Evolutionary conservation across 805 yeast species (phyloP).

Genomic region (Kodamaea hsintzibuensis): DNA sequence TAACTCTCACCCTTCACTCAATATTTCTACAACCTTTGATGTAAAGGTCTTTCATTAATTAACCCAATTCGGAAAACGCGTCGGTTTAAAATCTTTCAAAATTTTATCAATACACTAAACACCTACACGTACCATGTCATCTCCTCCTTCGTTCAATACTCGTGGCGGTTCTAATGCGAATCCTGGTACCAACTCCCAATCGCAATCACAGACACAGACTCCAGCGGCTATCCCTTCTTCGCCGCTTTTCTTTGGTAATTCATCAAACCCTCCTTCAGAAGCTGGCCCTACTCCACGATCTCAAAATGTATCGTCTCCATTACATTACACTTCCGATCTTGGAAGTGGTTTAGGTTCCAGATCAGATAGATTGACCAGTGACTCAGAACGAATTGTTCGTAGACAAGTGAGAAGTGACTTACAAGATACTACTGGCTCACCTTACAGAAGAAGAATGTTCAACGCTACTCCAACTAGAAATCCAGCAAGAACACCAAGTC

Average conservation of each 20-base stretch:
- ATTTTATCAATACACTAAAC: conserved; percentile 11
- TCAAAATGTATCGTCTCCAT: conserved; percentile 48
- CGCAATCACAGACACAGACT: conserved; percentile 38
- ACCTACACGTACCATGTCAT: conserved; percentile 18
- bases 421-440: conserved; percentile 70
- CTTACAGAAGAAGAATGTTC: conserved; percentile 62
- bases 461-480: conserved; percentile 32
- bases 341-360: conserved; percentile 34
- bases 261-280: conserved; percentile 43
- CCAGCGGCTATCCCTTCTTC: conserved; percentile 51
- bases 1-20: not conserved
- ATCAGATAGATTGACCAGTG: conserved; percentile 47
- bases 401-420: conserved; percentile 76
- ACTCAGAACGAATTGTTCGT: conserved; percentile 44
- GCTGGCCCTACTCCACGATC: conserved; percentile 24
- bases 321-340: conserved; percentile 47
- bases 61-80: conserved; percentile 8
- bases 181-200: conserved; percentile 34
- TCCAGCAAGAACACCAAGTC: not conserved
- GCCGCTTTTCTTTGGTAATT: conserved; percentile 54
- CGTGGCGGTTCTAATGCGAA: conserved; percentile 22
- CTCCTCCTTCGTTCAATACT: conserved; percentile 38
- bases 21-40: not conserved
- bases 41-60: conserved; percentile 2
- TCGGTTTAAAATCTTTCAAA: not conserved